These are phyloP conservation scores for Tetragonia tetragonoides DNA, from an alignment of 148 eudicot species.

Conservation along the genomic window DNA sequence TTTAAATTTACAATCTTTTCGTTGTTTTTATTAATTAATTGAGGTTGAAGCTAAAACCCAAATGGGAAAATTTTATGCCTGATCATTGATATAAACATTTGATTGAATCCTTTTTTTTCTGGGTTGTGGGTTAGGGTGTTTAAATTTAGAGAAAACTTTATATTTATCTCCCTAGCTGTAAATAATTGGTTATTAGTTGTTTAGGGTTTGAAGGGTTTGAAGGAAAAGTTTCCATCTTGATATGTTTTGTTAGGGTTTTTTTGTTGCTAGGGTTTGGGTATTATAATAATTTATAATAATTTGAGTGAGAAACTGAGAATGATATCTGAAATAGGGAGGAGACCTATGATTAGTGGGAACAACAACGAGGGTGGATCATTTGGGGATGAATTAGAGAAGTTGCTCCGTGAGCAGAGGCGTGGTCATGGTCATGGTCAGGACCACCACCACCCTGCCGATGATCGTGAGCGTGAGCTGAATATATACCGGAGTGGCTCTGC, in stretches of 20 bases:
- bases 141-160: neutral
- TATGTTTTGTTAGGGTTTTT: slow-evolving; percentile 30
- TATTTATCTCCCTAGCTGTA: neutral
- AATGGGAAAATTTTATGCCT: slow-evolving; percentile 24
- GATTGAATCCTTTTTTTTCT: neutral
- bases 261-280: slow-evolving; percentile 25
- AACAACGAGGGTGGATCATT: slow-evolving; percentile 56
- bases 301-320: slow-evolving; percentile 42
- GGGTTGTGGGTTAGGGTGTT: slow-evolving; percentile 10
- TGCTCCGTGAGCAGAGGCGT: slow-evolving; percentile 65
- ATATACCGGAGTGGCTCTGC: slow-evolving; percentile 94
- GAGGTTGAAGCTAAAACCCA: slow-evolving; percentile 8
- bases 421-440: slow-evolving; percentile 26
- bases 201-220: slow-evolving; percentile 9
- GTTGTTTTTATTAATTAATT: slow-evolving; percentile 16
- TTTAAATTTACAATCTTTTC: neutral
- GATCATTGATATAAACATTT: slow-evolving; percentile 12
- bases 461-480: slow-evolving; percentile 75
- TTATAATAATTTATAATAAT: neutral
- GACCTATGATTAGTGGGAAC: slow-evolving; percentile 51
- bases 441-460: slow-evolving; percentile 34
- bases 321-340: slow-evolving; percentile 71
- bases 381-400: slow-evolving; percentile 80
- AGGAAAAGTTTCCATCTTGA: slow-evolving; percentile 28
- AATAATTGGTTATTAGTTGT: neutral